Evolutionary conservation across 164 flowering plant genomes (phyloP).

Genomic region (Nymphaea colorata): DNA sequence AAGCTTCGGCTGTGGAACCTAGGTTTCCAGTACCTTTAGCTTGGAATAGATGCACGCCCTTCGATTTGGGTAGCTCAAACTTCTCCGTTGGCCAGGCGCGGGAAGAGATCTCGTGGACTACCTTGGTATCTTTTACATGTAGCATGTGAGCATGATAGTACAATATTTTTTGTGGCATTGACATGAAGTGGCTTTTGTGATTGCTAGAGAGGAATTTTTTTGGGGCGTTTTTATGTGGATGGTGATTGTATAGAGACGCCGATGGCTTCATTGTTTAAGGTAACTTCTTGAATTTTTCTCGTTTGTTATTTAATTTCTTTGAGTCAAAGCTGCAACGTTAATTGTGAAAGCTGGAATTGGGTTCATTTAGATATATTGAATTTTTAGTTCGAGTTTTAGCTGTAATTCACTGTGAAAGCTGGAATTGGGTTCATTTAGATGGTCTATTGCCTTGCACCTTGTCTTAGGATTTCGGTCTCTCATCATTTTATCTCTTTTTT

Average conservation of each 20-base stretch:
- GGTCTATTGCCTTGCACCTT: too few relatives aligned
- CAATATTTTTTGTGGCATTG: too few relatives aligned
- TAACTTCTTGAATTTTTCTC: neutral
- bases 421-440: neutral
- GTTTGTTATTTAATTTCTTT: neutral
- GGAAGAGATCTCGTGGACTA: too few relatives aligned
- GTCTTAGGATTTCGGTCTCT: too few relatives aligned
- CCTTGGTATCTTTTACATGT: too few relatives aligned
- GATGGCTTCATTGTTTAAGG: slow-evolving; percentile 17
- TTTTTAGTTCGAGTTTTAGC: neutral
- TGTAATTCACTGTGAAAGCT: neutral
- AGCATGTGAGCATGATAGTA: too few relatives aligned
- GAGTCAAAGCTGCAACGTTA: neutral
- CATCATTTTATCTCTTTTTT: too few relatives aligned
- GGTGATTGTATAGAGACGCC: neutral
- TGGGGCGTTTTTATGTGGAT: neutral
- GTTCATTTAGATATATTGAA: neutral
- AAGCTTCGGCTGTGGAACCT: too few relatives aligned
- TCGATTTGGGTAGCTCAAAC: too few relatives aligned
- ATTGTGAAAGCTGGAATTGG: neutral
- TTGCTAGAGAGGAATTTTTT: neutral
- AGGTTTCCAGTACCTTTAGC: too few relatives aligned
- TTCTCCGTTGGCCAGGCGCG: too few relatives aligned
- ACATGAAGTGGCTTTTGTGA: neutral
- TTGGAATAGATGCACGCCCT: too few relatives aligned